These are phyloP conservation scores for Diutina pseudorugosa DNA, from an alignment of 1,139 yeast species.

Conservation along the genomic window DNA sequence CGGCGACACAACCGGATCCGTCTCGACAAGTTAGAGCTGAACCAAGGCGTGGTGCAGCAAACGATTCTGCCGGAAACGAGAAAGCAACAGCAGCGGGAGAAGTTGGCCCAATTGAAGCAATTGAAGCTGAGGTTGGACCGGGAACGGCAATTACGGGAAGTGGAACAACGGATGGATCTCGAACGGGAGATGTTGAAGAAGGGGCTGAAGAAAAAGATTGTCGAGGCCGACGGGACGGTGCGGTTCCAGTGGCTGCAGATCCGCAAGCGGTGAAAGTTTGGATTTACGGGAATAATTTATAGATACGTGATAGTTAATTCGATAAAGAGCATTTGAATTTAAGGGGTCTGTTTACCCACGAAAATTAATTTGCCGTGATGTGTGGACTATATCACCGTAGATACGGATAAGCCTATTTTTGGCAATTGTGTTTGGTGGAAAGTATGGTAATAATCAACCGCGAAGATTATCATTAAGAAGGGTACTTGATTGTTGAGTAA, in stretches of 20 bases:
- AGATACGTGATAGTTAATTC: not conserved
- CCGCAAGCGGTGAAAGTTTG: constrained; percentile 47
- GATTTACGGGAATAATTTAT: not conserved
- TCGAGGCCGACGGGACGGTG: constrained; percentile 50
- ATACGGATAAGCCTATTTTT: too few species aligned
- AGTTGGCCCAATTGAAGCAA: constrained; percentile 43
- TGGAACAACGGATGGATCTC: constrained; percentile 59
- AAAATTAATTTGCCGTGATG: too few species aligned
- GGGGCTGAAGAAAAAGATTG: constrained; percentile 72
- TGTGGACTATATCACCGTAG: too few species aligned
- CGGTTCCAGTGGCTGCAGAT: constrained; percentile 81
- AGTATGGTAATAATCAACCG: too few species aligned
- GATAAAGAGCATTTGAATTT: too few species aligned
- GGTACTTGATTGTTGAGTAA: too few species aligned
- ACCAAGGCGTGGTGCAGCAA: constrained; percentile 16
- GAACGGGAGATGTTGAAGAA: constrained; percentile 85
- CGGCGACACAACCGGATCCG: constrained; percentile 67
- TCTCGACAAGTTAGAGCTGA: constrained; percentile 43
- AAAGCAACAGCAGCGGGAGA: constrained; percentile 38
- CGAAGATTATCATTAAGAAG: too few species aligned
- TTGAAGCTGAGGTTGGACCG: constrained; percentile 53
- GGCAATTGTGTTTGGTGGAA: too few species aligned
- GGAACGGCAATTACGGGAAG: constrained; percentile 51
- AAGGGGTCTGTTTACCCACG: too few species aligned
- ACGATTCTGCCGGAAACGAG: constrained; percentile 19